Evolutionary conservation across 1,139 yeast genomes (phyloP), one percentile per base, ranked within the genome.

Genomic region (Saccharomyces uvarum): DNA sequence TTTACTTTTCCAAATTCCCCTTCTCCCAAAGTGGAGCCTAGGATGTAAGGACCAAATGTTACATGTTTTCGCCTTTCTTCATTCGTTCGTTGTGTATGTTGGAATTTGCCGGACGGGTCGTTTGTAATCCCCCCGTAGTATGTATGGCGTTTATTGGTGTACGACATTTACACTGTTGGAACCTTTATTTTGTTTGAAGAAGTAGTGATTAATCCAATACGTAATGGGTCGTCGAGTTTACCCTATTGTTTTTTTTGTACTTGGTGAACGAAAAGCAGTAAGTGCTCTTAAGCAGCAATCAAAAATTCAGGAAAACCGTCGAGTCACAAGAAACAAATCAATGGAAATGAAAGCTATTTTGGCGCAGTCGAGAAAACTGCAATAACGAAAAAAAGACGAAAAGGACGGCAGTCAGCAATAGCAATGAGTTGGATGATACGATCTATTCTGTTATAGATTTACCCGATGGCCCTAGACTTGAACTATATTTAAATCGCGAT

Each of bases 1-100:
- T 91, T 93, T 58, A 93, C 99, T 71, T 91, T 91, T 56, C 98
- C 99, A 70, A 93, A 93, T 69, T 93, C 98, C 46, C 99, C 99
- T 73, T 91, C 97, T 32, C 99, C 99, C 13, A 93, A 75, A 1
- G 98, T 91, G 19, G 95, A 84, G 2, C 98, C 97, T 11, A 93
- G 77, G 26, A 88, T 80, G 66, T 90, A 93, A 38, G 88, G 84
- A 33, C 98, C 98, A 68, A 93, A 90, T 49, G 65, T 60, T 8
- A 63, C 62, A 91, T 77, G 55, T 82, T 84, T 63, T 62, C 70
- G 54, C 41, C 50, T 59, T 28, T 49, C 53, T 47, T 53, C 53
- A 32, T 21, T 9, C 26, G 31, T 46, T 16, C 48, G 42, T 8
- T 53, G 52, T 19, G 49, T 48, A 13, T 49, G 27, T 16, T 47